A percentile compares a stretch with the other conserved stretches of the same genome.
phyloP scores from a whole-genome alignment of 2,329 filamentous ascomycete genomes.

The Fusarium sp. region DNA sequence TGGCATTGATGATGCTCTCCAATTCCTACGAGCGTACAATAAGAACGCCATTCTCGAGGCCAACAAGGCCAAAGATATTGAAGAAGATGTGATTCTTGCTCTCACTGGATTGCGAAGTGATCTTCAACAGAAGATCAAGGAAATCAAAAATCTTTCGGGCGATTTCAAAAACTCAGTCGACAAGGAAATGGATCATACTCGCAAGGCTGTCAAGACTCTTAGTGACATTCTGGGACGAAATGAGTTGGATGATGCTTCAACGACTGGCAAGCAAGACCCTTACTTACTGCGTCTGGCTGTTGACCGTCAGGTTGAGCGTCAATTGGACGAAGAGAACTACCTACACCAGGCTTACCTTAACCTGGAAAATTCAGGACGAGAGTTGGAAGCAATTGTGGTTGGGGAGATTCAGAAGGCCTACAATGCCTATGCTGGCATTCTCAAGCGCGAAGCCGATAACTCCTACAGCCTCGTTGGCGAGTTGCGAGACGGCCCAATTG shows the following conservation, averaged over 20 bases:
- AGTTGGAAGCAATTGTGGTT: slow-evolving; percentile 95
- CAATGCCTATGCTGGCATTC: slow-evolving; percentile 90
- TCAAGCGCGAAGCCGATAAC: slow-evolving; percentile 91
- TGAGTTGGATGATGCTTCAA: slow-evolving; percentile 79
- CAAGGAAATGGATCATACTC: slow-evolving; percentile 90
- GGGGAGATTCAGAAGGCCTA: slow-evolving; percentile 98
- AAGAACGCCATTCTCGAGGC: slow-evolving; percentile 83
- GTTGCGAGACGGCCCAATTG: slow-evolving; percentile 84
- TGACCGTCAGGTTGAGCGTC: slow-evolving; percentile 90
- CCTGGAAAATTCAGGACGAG: slow-evolving; percentile 91
- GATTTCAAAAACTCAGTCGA: slow-evolving; percentile 98
- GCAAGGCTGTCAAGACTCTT: slow-evolving; percentile 82
- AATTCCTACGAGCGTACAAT: slow-evolving; percentile 85
- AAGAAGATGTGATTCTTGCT: slow-evolving; percentile 90
- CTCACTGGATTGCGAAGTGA: slow-evolving; percentile 89
- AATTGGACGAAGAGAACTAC: slow-evolving; percentile 98
- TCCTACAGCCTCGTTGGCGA: slow-evolving; percentile 83
- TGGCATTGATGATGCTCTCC: slow-evolving; percentile 88
- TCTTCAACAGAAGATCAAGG: slow-evolving; percentile 95
- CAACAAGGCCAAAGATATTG: slow-evolving; percentile 90
- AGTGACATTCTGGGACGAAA: slow-evolving; percentile 84
- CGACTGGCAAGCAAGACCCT: slow-evolving; percentile 90
- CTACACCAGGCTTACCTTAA: slow-evolving; percentile 96
- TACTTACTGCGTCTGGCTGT: slow-evolving; percentile 88
- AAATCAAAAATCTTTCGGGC: slow-evolving; percentile 92